Conservation (phyloP, 768 basidiomycete species). For the Neoboletus brunneissimus region DNA sequence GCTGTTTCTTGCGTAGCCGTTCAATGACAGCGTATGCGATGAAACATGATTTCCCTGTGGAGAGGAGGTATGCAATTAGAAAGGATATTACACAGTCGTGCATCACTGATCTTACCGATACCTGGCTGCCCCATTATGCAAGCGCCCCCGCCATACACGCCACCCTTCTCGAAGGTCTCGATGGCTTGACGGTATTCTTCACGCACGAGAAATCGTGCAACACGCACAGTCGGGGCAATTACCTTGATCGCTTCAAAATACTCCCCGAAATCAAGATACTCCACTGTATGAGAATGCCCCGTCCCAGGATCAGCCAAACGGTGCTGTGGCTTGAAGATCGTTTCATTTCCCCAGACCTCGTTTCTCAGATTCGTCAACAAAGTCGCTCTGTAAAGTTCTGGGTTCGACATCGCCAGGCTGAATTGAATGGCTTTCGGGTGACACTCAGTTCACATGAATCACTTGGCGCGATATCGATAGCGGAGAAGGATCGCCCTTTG, state of each 20-base stretch:
- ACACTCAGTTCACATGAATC: no score
- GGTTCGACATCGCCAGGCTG: background rate
- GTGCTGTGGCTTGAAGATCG: background rate
- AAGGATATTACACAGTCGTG: background rate
- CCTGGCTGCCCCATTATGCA: background rate
- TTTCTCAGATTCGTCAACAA: background rate
- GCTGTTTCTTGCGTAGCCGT: background rate
- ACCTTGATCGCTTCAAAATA: background rate
- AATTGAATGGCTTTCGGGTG: background rate
- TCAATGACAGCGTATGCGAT: conserved; percentile 8
- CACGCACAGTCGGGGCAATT: background rate
- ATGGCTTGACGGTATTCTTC: conserved; percentile 1
- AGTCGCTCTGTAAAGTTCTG: background rate
- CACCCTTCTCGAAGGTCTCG: background rate
- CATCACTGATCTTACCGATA: conserved; percentile 4
- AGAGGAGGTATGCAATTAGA: background rate
- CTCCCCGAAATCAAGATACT: conserved; percentile 5
- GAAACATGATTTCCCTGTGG: conserved; percentile 7
- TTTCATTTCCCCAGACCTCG: conserved; percentile 2
- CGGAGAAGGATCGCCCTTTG: background rate
- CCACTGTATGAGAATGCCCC: background rate
- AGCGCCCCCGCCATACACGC: background rate
- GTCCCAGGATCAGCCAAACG: background rate
- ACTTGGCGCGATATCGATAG: background rate
- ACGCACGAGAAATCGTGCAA: background rate